These are phyloP conservation scores for Cyberlindnera petersonii DNA, from an alignment of 805 yeast genomes.

Conservation along the genomic window DNA sequence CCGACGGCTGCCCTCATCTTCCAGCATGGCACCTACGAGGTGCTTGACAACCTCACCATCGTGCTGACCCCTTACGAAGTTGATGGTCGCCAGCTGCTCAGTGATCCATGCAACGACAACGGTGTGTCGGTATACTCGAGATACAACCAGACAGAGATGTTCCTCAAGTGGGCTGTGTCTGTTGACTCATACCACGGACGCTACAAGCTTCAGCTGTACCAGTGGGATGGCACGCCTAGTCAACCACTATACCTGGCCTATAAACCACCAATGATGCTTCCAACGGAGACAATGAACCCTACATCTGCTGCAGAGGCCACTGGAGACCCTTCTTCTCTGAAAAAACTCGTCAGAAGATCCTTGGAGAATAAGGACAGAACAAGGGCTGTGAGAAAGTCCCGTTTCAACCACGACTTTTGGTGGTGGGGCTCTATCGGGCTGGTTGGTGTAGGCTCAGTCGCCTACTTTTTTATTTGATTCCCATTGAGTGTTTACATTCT, in stretches of 20 bases:
- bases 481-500: background rate
- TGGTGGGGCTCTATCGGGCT: conserved; percentile 54
- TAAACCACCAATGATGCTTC: conserved; percentile 94
- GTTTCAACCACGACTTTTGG: conserved; percentile 42
- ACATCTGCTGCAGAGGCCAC: conserved; percentile 43
- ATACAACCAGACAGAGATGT: conserved; percentile 64
- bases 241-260: conserved; percentile 91
- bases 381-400: conserved; percentile 50
- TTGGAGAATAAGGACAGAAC: conserved; percentile 80
- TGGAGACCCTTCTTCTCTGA: conserved; percentile 28
- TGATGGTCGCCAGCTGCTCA: conserved; percentile 88
- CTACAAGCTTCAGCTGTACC: conserved; percentile 66
- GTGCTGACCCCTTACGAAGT: conserved; percentile 68
- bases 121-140: conserved; percentile 64
- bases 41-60: conserved; percentile 62
- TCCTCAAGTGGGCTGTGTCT: conserved; percentile 51
- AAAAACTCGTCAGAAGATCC: conserved; percentile 57
- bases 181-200: conserved; percentile 84
- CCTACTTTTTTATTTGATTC: conserved; percentile 23
- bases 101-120: conserved; percentile 76
- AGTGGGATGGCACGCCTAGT: conserved; percentile 73
- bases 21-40: conserved; percentile 84
- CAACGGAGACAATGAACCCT: conserved; percentile 88
- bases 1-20: conserved; percentile 76
- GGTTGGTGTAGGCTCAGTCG: conserved; percentile 36